These are phyloP conservation scores for Anisodus tanguticus DNA, from an alignment of 257 asterid genomes.

Conservation along the genomic window DNA sequence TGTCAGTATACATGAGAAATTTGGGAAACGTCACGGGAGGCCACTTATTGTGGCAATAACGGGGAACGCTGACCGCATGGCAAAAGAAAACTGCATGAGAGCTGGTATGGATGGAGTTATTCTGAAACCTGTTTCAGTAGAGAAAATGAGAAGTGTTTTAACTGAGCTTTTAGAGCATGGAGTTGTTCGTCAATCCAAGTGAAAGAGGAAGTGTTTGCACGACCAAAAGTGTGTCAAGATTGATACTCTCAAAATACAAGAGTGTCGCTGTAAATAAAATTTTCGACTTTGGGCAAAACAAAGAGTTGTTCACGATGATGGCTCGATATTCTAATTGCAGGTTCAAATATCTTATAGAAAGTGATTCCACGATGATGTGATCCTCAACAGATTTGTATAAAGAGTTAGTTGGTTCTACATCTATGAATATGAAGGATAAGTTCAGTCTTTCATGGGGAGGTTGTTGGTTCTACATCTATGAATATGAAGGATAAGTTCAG, in stretches of 20 bases:
- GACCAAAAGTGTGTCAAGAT: background rate
- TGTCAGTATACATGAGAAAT: constrained; percentile 66
- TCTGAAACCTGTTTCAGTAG: constrained; percentile 82
- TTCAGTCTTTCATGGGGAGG: too few species aligned
- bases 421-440: background rate
- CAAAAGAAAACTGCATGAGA: constrained; percentile 76
- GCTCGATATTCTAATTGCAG: background rate
- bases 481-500: background rate
- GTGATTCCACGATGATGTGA: background rate
- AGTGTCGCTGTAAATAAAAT: background rate
- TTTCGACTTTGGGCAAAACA: background rate
- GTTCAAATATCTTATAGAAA: background rate
- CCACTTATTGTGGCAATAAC: constrained; percentile 77
- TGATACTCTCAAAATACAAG: background rate
- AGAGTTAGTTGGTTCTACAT: background rate
- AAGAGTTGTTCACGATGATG: constrained; percentile 2
- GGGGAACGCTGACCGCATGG: constrained; percentile 63
- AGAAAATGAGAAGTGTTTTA: constrained; percentile 80
- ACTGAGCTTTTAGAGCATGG: constrained; percentile 82
- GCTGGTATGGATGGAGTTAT: constrained; percentile 86
- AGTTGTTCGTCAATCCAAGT: constrained; percentile 54
- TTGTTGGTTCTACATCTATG: background rate
- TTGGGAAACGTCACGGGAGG: constrained; percentile 60
- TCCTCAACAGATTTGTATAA: background rate
- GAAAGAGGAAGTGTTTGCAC: constrained; percentile 14